Evolutionary conservation across 2,329 filamentous ascomycete species (phyloP).

Genomic region (Trichoderma arundinaceum): DNA sequence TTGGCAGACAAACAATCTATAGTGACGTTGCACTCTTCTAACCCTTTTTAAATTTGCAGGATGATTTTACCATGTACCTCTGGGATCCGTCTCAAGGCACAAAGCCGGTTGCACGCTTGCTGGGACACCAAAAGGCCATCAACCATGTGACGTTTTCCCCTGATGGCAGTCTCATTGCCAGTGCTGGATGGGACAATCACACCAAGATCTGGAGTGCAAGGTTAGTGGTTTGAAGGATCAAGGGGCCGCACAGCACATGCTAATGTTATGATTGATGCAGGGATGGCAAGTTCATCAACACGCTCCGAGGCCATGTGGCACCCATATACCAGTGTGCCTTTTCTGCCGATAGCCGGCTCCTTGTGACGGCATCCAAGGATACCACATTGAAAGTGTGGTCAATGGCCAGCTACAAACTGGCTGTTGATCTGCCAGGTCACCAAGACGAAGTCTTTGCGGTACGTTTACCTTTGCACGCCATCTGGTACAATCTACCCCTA

Average conservation of each 20-base stretch:
- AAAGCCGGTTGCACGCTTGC: constrained; percentile 84
- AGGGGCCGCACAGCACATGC: constrained; percentile 12
- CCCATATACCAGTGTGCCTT: constrained; percentile 93
- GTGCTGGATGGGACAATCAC: constrained; percentile 90
- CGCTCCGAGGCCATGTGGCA: constrained; percentile 84
- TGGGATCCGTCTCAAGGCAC: constrained; percentile 82
- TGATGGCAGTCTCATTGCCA: constrained; percentile 85
- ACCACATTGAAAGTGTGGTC: constrained; percentile 96
- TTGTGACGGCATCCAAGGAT: constrained; percentile 89
- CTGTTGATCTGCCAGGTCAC: constrained; percentile 82
- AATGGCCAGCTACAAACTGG: constrained; percentile 81
- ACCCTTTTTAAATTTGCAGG: constrained; percentile 43
- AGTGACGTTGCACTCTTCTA: background rate
- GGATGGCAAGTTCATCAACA: constrained; percentile 80
- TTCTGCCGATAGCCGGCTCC: constrained; percentile 85
- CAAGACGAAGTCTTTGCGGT: constrained; percentile 88
- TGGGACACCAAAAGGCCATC: constrained; percentile 96
- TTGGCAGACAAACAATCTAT: constrained; percentile 2
- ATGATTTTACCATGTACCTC: constrained; percentile 95
- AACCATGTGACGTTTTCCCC: constrained; percentile 96
- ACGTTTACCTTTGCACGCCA: background rate
- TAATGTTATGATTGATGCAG: constrained; percentile 42
- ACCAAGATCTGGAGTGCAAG: constrained; percentile 88
- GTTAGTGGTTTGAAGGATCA: constrained; percentile 48
- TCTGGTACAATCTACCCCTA: background rate